Conservation (phyloP, 148 eudicot species). For the Chenopodium berlandieri region DNA sequence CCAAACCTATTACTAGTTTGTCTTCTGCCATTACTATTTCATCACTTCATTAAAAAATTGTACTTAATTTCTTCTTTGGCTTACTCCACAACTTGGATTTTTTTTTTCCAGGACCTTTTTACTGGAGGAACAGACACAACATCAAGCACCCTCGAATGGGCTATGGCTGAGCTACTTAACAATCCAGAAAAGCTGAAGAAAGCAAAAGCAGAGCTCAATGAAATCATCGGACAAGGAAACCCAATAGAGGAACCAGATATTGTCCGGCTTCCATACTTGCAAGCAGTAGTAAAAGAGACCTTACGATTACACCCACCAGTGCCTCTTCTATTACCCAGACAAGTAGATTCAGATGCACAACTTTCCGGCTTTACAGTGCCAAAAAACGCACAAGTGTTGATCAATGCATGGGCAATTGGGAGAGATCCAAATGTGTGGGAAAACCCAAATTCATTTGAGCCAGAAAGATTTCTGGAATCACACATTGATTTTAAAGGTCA, state of each 20-base stretch:
- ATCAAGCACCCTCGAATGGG: neutral
- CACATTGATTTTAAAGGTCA: constrained; percentile 22
- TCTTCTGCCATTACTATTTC: neutral
- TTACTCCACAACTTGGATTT: no score
- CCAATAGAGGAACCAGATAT: neutral
- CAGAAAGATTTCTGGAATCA: constrained; percentile 23
- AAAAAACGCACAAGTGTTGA: constrained; percentile 20
- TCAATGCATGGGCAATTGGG: constrained; percentile 29
- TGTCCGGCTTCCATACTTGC: neutral
- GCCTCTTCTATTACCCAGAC: constrained; percentile 27
- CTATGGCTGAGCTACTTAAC: neutral
- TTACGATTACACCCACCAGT: neutral
- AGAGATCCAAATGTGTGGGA: constrained; percentile 23
- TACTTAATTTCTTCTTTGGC: no score
- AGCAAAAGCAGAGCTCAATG: neutral
- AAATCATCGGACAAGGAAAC: neutral
- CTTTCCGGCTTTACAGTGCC: constrained; percentile 19
- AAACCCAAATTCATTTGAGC: constrained; percentile 23
- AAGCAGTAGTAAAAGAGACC: neutral
- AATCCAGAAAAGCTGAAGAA: neutral
- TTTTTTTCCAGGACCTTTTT: neutral
- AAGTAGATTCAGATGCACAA: constrained; percentile 13
- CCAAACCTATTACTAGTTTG: neutral
- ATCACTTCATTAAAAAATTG: no score
- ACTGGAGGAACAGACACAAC: neutral